Conservation (phyloP, 306 rosid species). For the Cucurbita maxima region DNA sequence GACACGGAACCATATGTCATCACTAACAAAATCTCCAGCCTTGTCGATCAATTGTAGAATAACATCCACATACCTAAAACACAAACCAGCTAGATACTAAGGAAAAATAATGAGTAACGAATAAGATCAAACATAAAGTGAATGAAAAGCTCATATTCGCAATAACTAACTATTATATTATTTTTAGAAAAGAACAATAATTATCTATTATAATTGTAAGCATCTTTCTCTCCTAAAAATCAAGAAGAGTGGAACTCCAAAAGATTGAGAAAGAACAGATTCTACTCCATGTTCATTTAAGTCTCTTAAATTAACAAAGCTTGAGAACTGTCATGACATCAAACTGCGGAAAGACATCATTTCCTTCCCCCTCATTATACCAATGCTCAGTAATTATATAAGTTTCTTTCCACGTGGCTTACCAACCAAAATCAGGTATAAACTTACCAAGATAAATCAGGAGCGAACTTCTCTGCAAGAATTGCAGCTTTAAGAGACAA, state of each 20-base stretch:
- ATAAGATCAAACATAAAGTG: background rate
- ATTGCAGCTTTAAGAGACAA: conserved; percentile 96
- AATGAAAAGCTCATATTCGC: background rate
- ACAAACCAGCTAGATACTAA: conserved; percentile 7
- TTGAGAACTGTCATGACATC: background rate
- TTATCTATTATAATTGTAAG: background rate
- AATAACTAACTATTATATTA: background rate
- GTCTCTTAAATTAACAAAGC: background rate
- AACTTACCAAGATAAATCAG: conserved; percentile 88
- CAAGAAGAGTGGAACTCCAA: background rate
- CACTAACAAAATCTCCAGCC: conserved; percentile 99
- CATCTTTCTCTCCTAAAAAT: background rate
- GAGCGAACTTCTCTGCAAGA: conserved; percentile 99
- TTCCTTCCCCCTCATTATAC: background rate
- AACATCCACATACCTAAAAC: conserved; percentile 85
- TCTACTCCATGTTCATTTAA: background rate
- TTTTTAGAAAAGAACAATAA: background rate
- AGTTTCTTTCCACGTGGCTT: background rate
- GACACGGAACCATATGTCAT: conserved; percentile 99
- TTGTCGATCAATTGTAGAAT: conserved; percentile 98
- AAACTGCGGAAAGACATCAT: background rate
- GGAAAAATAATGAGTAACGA: background rate
- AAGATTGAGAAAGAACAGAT: background rate
- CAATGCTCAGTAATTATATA: background rate
- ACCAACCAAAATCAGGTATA: background rate